Evolutionary conservation across 768 basidiomycete species (phyloP).

Genomic region (Gloeopeniophorella convolvens): DNA sequence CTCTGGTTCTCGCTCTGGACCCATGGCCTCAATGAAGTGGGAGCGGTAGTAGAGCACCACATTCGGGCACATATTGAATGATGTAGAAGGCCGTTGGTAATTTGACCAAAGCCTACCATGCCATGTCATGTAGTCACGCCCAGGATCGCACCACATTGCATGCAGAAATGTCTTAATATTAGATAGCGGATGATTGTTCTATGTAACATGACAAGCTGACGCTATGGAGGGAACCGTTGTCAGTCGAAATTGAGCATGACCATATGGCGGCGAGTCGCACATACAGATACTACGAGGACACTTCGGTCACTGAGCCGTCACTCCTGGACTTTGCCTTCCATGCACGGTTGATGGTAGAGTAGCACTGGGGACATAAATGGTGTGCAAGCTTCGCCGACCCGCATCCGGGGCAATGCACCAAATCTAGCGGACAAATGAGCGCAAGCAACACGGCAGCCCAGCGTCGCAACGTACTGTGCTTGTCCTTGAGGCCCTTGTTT

Average conservation of each 20-base stretch:
- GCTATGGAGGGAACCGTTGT: too few species aligned
- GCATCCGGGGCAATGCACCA: slow-evolving; percentile 87
- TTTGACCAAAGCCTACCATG: too few species aligned
- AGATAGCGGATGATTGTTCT: too few species aligned
- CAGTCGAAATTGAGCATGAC: background rate
- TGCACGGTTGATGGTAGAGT: slow-evolving; percentile 55
- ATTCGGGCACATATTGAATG: slow-evolving; percentile 8
- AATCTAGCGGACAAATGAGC: slow-evolving; percentile 43
- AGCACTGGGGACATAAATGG: slow-evolving; percentile 80
- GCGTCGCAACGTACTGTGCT: slow-evolving; percentile 55
- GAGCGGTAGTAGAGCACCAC: slow-evolving; percentile 20
- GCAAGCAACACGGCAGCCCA: background rate
- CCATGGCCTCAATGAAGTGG: slow-evolving; percentile 27
- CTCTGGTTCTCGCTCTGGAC: slow-evolving; percentile 59
- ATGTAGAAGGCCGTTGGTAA: background rate
- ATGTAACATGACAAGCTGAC: too few species aligned
- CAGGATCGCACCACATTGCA: too few species aligned
- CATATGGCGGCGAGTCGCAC: background rate
- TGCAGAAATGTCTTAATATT: too few species aligned
- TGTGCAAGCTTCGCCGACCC: slow-evolving; percentile 85
- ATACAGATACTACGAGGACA: slow-evolving; percentile 2
- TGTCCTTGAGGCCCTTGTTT: slow-evolving; percentile 93
- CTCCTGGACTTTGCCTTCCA: slow-evolving; percentile 43
- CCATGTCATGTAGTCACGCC: too few species aligned
- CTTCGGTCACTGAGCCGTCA: background rate